phyloP scores from a whole-genome alignment of 2,329 filamentous ascomycete species.

The Talaromyces sp. region DNA sequence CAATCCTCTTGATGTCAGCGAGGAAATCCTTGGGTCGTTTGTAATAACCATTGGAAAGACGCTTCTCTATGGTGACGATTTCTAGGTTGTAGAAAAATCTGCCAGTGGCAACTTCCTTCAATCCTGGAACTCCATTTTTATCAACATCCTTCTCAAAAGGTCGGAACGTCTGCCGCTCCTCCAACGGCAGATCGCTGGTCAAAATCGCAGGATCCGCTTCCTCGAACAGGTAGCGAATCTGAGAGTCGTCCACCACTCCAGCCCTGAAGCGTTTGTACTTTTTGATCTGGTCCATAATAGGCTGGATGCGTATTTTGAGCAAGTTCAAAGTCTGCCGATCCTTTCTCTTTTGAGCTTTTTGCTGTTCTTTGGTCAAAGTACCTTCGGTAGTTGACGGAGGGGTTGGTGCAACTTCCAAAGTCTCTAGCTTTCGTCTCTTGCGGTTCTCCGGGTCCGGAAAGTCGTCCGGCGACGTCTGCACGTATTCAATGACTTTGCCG shows the following conservation, averaged over 20 bases:
- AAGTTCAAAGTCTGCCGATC: conserved; percentile 80
- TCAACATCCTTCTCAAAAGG: conserved; percentile 79
- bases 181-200: conserved; percentile 53
- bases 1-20: conserved; percentile 75
- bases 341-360: conserved; percentile 70
- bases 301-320: conserved; percentile 83
- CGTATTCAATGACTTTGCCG: conserved; percentile 63
- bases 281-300: conserved; percentile 96
- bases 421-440: conserved; percentile 76
- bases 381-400: conserved; percentile 58
- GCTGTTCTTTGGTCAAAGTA: conserved; percentile 68
- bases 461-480: conserved; percentile 72
- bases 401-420: conserved; percentile 67
- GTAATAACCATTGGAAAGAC: conserved; percentile 96
- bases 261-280: conserved; percentile 85
- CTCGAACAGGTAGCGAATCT: conserved; percentile 76
- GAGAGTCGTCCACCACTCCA: conserved; percentile 66
- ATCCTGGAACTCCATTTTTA: conserved; percentile 67
- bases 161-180: conserved; percentile 55
- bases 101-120: conserved; percentile 66
- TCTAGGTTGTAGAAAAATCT: conserved; percentile 97
- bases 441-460: conserved; percentile 83
- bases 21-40: conserved; percentile 84
- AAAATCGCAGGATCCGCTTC: conserved; percentile 69
- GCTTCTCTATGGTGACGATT: conserved; percentile 85